Conservation (phyloP, 2,329 filamentous ascomycete species). For the Trichocomaceae sp. region DNA sequence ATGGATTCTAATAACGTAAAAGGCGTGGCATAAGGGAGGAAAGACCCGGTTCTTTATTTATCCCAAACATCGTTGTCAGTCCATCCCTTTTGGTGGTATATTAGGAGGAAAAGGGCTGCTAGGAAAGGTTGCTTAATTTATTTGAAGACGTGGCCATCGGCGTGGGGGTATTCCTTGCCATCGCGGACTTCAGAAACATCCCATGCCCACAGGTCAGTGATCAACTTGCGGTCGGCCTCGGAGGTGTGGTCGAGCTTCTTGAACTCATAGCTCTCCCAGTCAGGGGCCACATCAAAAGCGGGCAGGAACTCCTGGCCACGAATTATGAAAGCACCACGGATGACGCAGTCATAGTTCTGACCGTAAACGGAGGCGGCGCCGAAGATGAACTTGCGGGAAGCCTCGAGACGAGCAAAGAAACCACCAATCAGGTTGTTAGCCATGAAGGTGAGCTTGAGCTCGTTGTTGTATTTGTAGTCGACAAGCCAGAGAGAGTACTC, state of each 20-base stretch:
- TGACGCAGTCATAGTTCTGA: constrained; percentile 77
- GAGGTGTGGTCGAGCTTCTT: constrained; percentile 89
- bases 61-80: neutral
- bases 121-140: constrained; percentile 48
- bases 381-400: constrained; percentile 95
- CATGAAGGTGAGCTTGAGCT: constrained; percentile 98
- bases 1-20: neutral
- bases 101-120: constrained; percentile 2
- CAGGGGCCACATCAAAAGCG: constrained; percentile 94
- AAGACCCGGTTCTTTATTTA: neutral
- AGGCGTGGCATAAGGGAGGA: neutral
- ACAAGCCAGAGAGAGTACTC: constrained; percentile 95
- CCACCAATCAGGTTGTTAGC: constrained; percentile 95
- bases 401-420: constrained; percentile 97
- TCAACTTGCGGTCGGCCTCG: constrained; percentile 73
- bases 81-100: constrained; percentile 10
- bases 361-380: constrained; percentile 86
- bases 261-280: constrained; percentile 95
- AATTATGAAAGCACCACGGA: constrained; percentile 89
- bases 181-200: constrained; percentile 73
- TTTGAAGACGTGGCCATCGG: constrained; percentile 98
- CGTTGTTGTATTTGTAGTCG: constrained; percentile 98
- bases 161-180: constrained; percentile 84
- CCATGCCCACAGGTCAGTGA: constrained; percentile 87
- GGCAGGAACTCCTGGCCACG: constrained; percentile 80